Base-by-base conservation (phyloP, 2,329 filamentous ascomycete species). In the Chrysoporthe puriensis region DNA sequence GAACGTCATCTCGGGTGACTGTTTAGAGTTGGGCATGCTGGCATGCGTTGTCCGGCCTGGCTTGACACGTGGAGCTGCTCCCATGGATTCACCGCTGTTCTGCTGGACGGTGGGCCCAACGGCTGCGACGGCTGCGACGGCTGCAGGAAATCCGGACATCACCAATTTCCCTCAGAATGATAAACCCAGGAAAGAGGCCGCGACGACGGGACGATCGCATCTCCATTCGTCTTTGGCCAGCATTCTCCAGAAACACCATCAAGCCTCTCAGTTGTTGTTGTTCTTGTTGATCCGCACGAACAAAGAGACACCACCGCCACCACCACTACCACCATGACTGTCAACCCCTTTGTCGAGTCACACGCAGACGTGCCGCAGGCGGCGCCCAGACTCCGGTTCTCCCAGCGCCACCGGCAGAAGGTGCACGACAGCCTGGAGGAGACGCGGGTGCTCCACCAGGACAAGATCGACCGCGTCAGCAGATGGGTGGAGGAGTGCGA, bases 81-180 rank as follows among this genome's bases (percentile, higher is more conserved):
- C 54, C 54, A 57, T 57, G 54, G 34, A 57, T 57, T 57, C 54
- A 57, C 54, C 54, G 54, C 54, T 57, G 54, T 57, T 57, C 34
- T 40, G 34, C 18, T 40, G 16, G 34, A n/a, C 34, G 32, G 54
- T 57, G 54, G 54, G 34, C 54, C 34, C 54, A 40, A 8, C 34
- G 14, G 16, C 26, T 26, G 26, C 26, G 26, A 26, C 26, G 26
- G 26, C 26, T 26, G 26, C 26, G 26, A 26, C 26, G 26, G 26
- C 18, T 40, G 32, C n/a, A 36, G 54, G 32, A 36, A 32, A 57
- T 21, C 18, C 54, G 16, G n/a, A 18, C 34, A 2, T 57, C 54
- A 40, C 4, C 18, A 54, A 54, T 54, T 57, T 57, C 54, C 54
- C 54, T 36, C 54, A 57, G 18, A 21, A 40, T 57, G 54, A 57